Evolutionary conservation across 169 alveolate genomes (phyloP).

Genomic region (Pseudocohnilembus persalinus): DNA sequence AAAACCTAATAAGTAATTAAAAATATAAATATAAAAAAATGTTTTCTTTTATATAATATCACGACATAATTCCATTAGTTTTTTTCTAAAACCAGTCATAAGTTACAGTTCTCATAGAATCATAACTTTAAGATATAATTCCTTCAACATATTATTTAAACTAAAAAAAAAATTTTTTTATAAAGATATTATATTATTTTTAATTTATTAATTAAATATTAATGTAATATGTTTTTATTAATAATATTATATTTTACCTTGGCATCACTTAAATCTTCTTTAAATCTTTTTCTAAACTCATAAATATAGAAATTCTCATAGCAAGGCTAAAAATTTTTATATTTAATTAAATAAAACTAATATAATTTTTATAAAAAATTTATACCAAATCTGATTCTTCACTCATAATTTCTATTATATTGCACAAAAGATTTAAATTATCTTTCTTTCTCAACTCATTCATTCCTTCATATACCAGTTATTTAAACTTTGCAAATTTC

Average conservation of each 20-base stretch:
- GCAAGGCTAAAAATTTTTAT: neutral
- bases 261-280: neutral
- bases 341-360: too few relatives aligned
- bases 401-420: neutral
- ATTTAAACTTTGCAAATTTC: neutral
- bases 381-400: neutral
- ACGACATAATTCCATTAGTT: neutral
- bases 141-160: neutral
- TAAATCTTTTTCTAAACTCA: neutral
- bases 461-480: constrained; percentile 11
- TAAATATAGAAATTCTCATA: too few relatives aligned
- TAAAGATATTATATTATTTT: too few relatives aligned
- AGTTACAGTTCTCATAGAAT: neutral
- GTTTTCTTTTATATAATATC: neutral
- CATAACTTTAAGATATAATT: neutral
- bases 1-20: too few relatives aligned
- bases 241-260: neutral
- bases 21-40: too few relatives aligned
- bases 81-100: neutral
- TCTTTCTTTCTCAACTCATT: neutral
- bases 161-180: neutral
- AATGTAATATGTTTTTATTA: too few relatives aligned
- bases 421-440: neutral
- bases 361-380: too few relatives aligned
- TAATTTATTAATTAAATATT: too few relatives aligned